Evolutionary conservation across 2,329 filamentous ascomycete species (phyloP).

Genomic region (Penicillium brevicompactum): DNA sequence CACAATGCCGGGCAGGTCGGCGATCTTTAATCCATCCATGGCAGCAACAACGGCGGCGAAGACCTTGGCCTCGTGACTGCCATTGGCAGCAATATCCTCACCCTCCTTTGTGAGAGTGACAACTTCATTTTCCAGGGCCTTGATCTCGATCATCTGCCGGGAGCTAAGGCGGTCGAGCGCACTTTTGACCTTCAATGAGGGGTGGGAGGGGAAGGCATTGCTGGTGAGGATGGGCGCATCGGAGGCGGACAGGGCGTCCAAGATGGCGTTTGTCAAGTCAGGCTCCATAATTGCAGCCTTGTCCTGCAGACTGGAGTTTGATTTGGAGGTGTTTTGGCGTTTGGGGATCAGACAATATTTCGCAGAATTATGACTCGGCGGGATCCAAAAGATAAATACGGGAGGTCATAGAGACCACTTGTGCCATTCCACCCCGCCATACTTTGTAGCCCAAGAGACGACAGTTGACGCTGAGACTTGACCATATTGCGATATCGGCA

Average conservation of each 20-base stretch:
- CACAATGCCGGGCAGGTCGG: slow-evolving; percentile 61
- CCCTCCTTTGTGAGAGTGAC: slow-evolving; percentile 74
- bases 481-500: too few species aligned
- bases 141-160: slow-evolving; percentile 83
- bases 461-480: not conserved
- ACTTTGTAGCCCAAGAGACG: not conserved
- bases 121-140: slow-evolving; percentile 79
- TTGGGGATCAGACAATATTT: slow-evolving; percentile 29
- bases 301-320: slow-evolving; percentile 26
- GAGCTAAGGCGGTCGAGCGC: slow-evolving; percentile 83
- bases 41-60: slow-evolving; percentile 73
- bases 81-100: slow-evolving; percentile 70
- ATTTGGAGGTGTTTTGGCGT: slow-evolving; percentile 19
- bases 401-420: slow-evolving; percentile 26
- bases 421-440: slow-evolving; percentile 24
- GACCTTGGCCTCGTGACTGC: slow-evolving; percentile 80
- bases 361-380: slow-evolving; percentile 34
- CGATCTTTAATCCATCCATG: slow-evolving; percentile 78
- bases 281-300: slow-evolving; percentile 42
- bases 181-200: slow-evolving; percentile 75
- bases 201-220: slow-evolving; percentile 67
- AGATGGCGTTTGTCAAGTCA: slow-evolving; percentile 66
- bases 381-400: slow-evolving; percentile 24
- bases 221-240: slow-evolving; percentile 66
- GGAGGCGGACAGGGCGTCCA: slow-evolving; percentile 65